Conservation (phyloP, 305 asterid genomes). For the Solanum chacoense region DNA sequence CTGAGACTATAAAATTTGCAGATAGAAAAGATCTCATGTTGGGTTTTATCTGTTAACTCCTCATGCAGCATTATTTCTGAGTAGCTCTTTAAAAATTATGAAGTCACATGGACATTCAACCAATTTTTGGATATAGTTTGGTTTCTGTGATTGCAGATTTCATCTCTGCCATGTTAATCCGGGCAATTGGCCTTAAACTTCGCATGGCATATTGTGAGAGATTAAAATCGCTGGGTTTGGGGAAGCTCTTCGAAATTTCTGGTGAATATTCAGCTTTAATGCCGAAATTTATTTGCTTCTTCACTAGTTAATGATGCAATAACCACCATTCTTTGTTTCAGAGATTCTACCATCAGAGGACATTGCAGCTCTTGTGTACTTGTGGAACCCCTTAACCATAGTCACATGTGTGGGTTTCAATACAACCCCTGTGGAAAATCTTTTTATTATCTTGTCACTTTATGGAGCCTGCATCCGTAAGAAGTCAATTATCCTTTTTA, state of each 20-base stretch:
- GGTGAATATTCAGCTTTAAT: conserved; percentile 17
- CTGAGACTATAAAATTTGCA: neutral
- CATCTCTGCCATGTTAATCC: conserved; percentile 66
- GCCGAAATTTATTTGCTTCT: neutral
- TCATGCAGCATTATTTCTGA: conserved; percentile 4
- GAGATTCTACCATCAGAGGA: conserved; percentile 71
- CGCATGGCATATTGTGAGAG: conserved; percentile 37
- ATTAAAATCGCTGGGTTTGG: conserved; percentile 53
- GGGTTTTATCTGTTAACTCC: neutral
- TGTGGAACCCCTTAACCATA: conserved; percentile 92
- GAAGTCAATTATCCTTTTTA: conserved; percentile 10
- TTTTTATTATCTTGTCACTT: conserved; percentile 58
- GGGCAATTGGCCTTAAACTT: conserved; percentile 62
- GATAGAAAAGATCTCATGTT: neutral
- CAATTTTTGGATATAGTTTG: conserved; percentile 72
- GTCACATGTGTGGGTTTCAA: conserved; percentile 79
- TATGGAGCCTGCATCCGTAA: conserved; percentile 86
- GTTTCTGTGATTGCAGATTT: conserved; percentile 85
- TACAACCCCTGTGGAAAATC: conserved; percentile 73
- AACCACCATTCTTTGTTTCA: conserved; percentile 17
- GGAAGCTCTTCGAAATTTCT: conserved; percentile 25
- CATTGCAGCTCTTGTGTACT: conserved; percentile 82
- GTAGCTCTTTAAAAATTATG: conserved; percentile 1
- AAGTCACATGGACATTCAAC: conserved; percentile 27
- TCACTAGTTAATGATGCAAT: conserved; percentile 2